phyloP scores from a whole-genome alignment of 768 basidiomycete species.

The Rhizopogon rudus region DNA sequence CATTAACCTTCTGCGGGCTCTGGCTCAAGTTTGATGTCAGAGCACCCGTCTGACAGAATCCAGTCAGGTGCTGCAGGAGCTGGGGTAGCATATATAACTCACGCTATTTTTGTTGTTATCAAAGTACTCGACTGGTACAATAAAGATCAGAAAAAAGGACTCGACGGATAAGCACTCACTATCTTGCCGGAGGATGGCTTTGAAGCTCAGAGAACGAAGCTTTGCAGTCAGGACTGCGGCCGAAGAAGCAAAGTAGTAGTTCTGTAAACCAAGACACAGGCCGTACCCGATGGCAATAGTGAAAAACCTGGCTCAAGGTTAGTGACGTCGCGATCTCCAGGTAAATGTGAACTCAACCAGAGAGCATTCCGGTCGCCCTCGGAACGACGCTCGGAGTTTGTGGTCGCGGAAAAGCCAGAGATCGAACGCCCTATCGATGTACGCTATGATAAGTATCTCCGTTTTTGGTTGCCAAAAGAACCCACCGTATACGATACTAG shows the following conservation, averaged over 20 bases:
- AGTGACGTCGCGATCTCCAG: slow-evolving; percentile 24
- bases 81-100: not conserved
- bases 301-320: slow-evolving; percentile 28
- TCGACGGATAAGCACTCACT: slow-evolving; percentile 23
- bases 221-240: slow-evolving; percentile 35
- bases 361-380: not conserved
- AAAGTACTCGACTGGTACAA: slow-evolving; percentile 29
- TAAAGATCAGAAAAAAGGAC: too few relatives aligned
- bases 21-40: slow-evolving; percentile 79
- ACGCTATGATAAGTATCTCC: not conserved
- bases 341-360: slow-evolving; percentile 15
- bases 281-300: slow-evolving; percentile 32
- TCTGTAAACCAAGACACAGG: slow-evolving; percentile 31
- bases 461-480: slow-evolving; percentile 5
- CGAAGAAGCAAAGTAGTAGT: slow-evolving; percentile 27
- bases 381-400: not conserved
- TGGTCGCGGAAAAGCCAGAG: slow-evolving; percentile 7
- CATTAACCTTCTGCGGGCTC: slow-evolving; percentile 85
- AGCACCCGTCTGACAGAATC: slow-evolving; percentile 57
- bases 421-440: not conserved
- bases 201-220: slow-evolving; percentile 34
- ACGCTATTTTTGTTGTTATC: slow-evolving; percentile 35
- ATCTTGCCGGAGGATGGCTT: slow-evolving; percentile 40
- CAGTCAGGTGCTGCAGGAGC: not conserved
- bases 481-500: slow-evolving; percentile 28